Percentiles rank a stretch among this genome's conserved stretches.
These are phyloP conservation scores for Phytophthora megakarya DNA, from an alignment of 352 stramenopile species.

Conservation along the genomic window DNA sequence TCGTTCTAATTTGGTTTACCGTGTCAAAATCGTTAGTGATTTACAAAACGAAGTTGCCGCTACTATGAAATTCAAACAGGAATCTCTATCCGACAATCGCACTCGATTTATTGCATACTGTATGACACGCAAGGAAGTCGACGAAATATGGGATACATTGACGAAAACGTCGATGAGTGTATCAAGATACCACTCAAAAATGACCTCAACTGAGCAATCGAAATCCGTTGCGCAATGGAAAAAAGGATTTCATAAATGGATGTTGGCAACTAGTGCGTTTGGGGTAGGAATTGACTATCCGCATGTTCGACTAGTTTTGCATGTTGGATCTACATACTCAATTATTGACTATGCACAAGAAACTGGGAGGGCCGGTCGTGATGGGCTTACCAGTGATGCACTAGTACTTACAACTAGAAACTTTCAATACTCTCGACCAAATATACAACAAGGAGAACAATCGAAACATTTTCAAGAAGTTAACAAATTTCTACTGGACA, in stretches of 20 bases:
- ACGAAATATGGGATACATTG: not conserved
- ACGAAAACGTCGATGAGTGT: not conserved
- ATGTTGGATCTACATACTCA: not conserved
- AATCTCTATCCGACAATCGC: no score
- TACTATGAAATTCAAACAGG: not conserved
- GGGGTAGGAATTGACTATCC: not conserved
- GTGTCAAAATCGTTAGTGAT: not conserved
- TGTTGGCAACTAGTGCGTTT: not conserved
- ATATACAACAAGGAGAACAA: not conserved
- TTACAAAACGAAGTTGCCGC: not conserved
- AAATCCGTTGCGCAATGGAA: not conserved
- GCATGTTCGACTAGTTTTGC: not conserved
- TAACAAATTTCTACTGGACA: no score
- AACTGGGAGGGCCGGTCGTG: not conserved
- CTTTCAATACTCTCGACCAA: not conserved
- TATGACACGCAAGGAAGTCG: not conserved
- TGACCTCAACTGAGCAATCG: not conserved
- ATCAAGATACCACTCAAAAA: not conserved
- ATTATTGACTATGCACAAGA: not conserved
- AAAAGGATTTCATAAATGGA: not conserved
- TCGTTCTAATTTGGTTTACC: not conserved
- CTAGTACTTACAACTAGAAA: not conserved
- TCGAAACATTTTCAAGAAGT: no score
- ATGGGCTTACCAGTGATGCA: not conserved
- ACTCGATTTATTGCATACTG: not conserved